Base-by-base conservation (phyloP, 805 yeast genomes). In the Teunomyces aglyptinius region DNA sequence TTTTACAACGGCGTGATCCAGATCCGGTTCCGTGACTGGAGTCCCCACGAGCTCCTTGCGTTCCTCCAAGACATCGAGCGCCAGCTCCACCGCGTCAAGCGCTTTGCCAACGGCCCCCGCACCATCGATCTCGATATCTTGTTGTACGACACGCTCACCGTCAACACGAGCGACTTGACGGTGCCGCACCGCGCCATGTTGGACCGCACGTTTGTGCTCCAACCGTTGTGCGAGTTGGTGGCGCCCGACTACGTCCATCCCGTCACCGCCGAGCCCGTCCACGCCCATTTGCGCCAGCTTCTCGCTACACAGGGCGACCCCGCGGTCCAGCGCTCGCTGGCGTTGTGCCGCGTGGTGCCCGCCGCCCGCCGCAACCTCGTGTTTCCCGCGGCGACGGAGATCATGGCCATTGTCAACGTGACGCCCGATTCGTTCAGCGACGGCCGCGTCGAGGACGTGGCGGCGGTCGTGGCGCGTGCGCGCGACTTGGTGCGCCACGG, bases 361-460 rank as follows among this genome's bases (percentile, higher is more conserved):
- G 53, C 73, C 11, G 52, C 71, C 7, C 47, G 59, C 19, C n/a
- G 55, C 27, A 55, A 57, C 4, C 51, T 68, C 38, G 63, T 63
- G 28, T 75, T 77, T 54, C 26, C 26, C 26, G 26, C 11, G 6
- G 4, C 10, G 10, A 89, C 97, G 0, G 66, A 75, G 43, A 61
- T 90, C 38, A 94, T 94, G 99, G 94, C 89, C 1, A 84, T 94
- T 41, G 65, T 94, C 52, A 94, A 94, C 58, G 77, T 86, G 16
- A 94, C 99, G 0, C 96, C 97, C 0, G 97, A 94, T 64, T 90
- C 97, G 1, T 94, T 94, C 61, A 87, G 96, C 38, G 99, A 94
- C 64, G 98, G 96, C 2, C 89, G 94, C 1, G 50, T 55, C 33
- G 54, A 35, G 41, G 59, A 24, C 8, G 11, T 71, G 26, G 59